Conservation (phyloP, 441 rosid species). For the Brassica hybrid region DNA sequence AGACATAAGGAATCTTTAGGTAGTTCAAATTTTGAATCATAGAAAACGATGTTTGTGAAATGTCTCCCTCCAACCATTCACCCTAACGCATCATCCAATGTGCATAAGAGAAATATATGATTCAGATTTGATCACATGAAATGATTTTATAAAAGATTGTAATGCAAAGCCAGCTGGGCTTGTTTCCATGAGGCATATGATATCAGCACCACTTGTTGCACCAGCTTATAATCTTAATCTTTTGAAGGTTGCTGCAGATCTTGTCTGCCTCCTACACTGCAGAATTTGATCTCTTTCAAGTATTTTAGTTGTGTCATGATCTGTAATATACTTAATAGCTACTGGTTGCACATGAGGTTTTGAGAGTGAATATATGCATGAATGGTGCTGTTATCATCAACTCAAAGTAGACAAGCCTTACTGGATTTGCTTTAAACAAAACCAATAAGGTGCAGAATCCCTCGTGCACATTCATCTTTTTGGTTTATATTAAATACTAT, state of each 20-base stretch:
- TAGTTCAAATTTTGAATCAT: slow-evolving; percentile 7
- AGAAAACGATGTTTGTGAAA: too few relatives aligned
- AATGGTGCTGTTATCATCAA: slow-evolving; percentile 25
- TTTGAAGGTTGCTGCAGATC: slow-evolving; percentile 4
- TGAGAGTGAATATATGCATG: slow-evolving; percentile 27
- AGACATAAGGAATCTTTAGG: slow-evolving; percentile 9
- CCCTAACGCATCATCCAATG: not conserved
- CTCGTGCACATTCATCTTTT: not conserved
- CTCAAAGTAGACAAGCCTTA: slow-evolving; percentile 25
- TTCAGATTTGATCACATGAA: slow-evolving; percentile 27
- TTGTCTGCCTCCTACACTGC: slow-evolving; percentile 32
- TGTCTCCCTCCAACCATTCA: slow-evolving; percentile 27
- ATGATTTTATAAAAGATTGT: not conserved
- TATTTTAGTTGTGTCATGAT: slow-evolving; percentile 19
- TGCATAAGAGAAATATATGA: slow-evolving; percentile 2
- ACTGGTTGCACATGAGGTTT: slow-evolving; percentile 15
- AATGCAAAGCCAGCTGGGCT: not conserved
- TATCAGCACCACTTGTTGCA: slow-evolving; percentile 23
- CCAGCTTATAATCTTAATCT: slow-evolving; percentile 1
- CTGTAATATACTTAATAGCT: slow-evolving; percentile 20
- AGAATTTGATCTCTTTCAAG: slow-evolving; percentile 16
- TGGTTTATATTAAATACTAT: not conserved
- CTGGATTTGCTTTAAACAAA: slow-evolving; percentile 5
- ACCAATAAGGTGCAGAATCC: slow-evolving; percentile 16
- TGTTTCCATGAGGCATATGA: slow-evolving; percentile 5